Percentiles rank a stretch among this genome's conserved stretches.
phyloP scores from a whole-genome alignment of 306 rosid genomes.

The Abrus precatorius region DNA sequence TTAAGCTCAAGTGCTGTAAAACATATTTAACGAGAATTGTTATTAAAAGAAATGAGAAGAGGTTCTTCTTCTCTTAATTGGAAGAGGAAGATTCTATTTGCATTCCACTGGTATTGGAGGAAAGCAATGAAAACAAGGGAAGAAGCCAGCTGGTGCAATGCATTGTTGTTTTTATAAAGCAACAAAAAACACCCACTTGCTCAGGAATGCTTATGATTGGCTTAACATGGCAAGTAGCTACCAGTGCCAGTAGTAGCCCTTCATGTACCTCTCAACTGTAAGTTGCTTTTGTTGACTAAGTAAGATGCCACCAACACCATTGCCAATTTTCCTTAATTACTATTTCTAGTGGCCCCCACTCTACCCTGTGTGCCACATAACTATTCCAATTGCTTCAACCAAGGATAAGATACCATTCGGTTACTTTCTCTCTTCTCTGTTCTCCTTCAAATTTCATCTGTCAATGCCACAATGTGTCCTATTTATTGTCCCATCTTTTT shows the following conservation, averaged over 20 bases:
- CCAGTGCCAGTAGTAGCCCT: neutral
- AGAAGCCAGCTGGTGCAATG: conserved; percentile 42
- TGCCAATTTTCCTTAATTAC: conserved; percentile 15
- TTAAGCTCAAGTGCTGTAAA: too few relatives aligned
- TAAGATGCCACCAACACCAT: conserved; percentile 1
- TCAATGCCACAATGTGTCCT: too few relatives aligned
- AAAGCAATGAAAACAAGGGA: conserved; percentile 23
- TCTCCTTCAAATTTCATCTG: neutral
- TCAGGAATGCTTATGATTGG: conserved; percentile 35
- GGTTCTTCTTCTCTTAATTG: too few relatives aligned
- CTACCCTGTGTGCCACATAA: conserved; percentile 65
- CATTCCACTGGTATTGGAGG: conserved; percentile 4
- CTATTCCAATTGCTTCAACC: conserved; percentile 53
- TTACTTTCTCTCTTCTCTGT: neutral
- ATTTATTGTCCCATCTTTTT: too few relatives aligned
- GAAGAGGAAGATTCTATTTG: neutral
- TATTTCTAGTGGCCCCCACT: conserved; percentile 41
- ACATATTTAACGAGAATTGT: too few relatives aligned
- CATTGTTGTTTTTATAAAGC: conserved; percentile 40
- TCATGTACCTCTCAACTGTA: conserved; percentile 3
- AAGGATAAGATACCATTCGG: too few relatives aligned
- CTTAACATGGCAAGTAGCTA: neutral
- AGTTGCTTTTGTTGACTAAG: conserved; percentile 71
- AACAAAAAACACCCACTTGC: conserved; percentile 56
- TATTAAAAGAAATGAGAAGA: too few relatives aligned